Evolutionary conservation across 768 basidiomycete species (phyloP).

Genomic region (Lactarius tabidus): DNA sequence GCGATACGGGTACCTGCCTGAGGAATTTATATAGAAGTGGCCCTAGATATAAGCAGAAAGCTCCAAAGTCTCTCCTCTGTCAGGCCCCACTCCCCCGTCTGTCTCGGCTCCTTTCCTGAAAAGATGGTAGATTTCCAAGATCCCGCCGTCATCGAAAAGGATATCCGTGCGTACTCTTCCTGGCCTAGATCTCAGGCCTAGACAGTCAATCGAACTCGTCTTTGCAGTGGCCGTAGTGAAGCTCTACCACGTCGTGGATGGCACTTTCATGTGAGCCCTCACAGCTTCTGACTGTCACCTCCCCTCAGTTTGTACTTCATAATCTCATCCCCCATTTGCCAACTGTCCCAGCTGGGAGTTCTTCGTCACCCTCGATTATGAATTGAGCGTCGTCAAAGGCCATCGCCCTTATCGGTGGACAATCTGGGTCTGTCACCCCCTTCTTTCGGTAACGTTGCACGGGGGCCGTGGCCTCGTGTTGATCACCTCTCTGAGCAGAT

Average conservation of each 20-base stretch:
- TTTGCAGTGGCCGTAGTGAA: neutral
- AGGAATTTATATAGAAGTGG: neutral
- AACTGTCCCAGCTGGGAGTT: neutral
- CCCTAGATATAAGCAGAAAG: too few relatives aligned
- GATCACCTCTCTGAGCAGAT: neutral
- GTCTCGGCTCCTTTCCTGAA: neutral
- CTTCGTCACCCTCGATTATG: neutral
- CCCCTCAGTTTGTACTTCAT: too few relatives aligned
- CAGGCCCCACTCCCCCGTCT: neutral
- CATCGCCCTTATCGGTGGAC: slow-evolving; percentile 10
- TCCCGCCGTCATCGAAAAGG: neutral
- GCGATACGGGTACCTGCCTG: neutral
- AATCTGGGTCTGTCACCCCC: slow-evolving; percentile 15
- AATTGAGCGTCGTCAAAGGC: neutral
- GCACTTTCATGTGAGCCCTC: slow-evolving; percentile 9
- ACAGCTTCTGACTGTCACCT: neutral
- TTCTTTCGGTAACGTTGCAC: too few relatives aligned
- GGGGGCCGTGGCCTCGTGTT: neutral
- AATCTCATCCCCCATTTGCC: neutral
- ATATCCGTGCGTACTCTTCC: neutral
- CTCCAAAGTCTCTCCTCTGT: too few relatives aligned
- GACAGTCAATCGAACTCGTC: neutral
- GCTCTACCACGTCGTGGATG: slow-evolving; percentile 7
- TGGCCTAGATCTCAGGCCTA: too few relatives aligned
- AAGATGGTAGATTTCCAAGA: slow-evolving; percentile 4